phyloP scores from a whole-genome alignment of 2,329 filamentous ascomycete genomes.

The Fusarium phyllophilum region DNA sequence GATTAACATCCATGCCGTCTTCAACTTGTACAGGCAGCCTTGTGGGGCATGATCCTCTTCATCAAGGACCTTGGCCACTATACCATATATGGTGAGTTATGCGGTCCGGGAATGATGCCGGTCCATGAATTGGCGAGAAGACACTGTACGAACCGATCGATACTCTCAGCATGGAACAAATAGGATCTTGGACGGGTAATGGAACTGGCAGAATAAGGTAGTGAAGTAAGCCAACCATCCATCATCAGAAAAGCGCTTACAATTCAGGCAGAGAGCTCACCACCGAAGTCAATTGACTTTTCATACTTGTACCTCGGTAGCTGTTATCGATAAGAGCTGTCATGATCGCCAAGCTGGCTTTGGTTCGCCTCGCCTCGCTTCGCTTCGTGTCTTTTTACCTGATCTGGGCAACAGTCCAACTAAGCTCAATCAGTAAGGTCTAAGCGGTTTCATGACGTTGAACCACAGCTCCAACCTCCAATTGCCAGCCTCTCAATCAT shows the following conservation, averaged over 20 bases:
- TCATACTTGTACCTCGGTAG: background rate
- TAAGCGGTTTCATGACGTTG: slow-evolving; percentile 20
- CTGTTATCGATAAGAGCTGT: slow-evolving; percentile 31
- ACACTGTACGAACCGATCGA: background rate
- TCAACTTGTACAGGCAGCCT: background rate
- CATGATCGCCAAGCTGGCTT: slow-evolving; percentile 4
- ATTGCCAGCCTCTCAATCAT: slow-evolving; percentile 15
- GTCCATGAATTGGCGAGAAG: background rate
- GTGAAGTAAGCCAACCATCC: background rate
- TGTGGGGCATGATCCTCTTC: background rate
- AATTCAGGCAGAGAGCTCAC: background rate
- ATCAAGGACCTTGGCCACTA: slow-evolving; percentile 2
- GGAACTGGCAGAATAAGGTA: too few species aligned
- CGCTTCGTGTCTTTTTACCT: slow-evolving; percentile 1
- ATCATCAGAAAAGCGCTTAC: background rate
- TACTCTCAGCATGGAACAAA: background rate
- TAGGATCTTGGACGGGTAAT: background rate
- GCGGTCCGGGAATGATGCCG: slow-evolving; percentile 15
- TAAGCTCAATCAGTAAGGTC: slow-evolving; percentile 30
- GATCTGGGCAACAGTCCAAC: background rate
- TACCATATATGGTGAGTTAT: slow-evolving; percentile 2
- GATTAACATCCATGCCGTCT: background rate
- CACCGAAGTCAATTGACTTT: background rate
- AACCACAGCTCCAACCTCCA: slow-evolving; percentile 11
- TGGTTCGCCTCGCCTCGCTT: background rate